A percentile compares a stretch with the other conserved stretches of the same genome.
Evolutionary conservation across 371 early-diverging fungal species (phyloP).

Genomic region (Mortierella sp.): DNA sequence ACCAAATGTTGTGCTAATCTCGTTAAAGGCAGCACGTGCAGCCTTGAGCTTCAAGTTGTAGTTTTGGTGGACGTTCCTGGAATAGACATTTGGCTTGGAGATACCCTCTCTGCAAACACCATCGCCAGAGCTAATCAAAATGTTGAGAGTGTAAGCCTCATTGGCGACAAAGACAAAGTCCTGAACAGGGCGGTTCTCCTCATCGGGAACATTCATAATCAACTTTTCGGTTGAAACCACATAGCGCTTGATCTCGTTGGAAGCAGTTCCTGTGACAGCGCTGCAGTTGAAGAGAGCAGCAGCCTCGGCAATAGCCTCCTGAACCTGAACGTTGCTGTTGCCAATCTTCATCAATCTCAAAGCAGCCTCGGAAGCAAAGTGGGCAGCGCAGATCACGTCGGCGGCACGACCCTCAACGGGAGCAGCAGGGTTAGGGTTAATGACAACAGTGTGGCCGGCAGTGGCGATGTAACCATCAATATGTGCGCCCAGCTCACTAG

Average conservation of each 20-base stretch:
- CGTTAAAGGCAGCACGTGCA: conserved; percentile 79
- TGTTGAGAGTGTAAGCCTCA: conserved; percentile 87
- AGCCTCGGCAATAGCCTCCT: conserved; percentile 82
- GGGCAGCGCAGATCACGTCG: conserved; percentile 84
- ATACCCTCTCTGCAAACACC: conserved; percentile 78
- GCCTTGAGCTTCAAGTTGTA: conserved; percentile 92
- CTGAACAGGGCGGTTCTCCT: conserved; percentile 76
- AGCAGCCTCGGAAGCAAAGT: conserved; percentile 84
- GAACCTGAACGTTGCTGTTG: conserved; percentile 41
- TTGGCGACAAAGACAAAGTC: conserved; percentile 83
- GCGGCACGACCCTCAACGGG: conserved; percentile 77
- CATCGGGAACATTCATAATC: conserved; percentile 85
- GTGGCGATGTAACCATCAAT: conserved; percentile 94
- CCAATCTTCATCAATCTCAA: conserved; percentile 77
- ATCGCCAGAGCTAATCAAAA: conserved; percentile 86
- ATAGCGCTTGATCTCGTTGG: conserved; percentile 86
- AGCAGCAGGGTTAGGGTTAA: conserved; percentile 68
- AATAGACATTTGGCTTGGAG: conserved; percentile 85
- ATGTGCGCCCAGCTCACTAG: conserved; percentile 91
- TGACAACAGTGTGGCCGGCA: conserved; percentile 86
- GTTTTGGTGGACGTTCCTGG: conserved; percentile 81
- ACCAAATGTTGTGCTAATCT: conserved; percentile 79
- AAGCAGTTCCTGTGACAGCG: conserved; percentile 89
- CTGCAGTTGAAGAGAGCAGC: conserved; percentile 86
- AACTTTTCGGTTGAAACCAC: conserved; percentile 75